Conservation (phyloP, 345 rosid species). For the Combretum micranthum region DNA sequence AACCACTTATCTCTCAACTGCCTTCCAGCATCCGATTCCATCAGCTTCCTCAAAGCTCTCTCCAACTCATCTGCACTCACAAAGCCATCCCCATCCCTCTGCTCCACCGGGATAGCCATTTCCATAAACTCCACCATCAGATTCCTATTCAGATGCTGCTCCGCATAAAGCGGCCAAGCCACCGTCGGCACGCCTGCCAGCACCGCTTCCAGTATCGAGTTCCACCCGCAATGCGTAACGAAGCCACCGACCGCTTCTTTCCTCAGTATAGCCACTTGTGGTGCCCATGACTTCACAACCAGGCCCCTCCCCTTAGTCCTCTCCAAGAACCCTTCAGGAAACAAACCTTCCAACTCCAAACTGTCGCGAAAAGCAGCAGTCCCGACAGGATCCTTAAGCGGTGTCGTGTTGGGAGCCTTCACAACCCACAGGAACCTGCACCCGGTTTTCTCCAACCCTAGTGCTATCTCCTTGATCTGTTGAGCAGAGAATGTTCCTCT, state of each 20-base stretch:
- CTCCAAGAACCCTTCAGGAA: slow-evolving; percentile 9
- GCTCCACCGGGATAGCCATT: not conserved
- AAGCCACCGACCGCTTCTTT: slow-evolving; percentile 9
- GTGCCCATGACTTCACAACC: slow-evolving; percentile 12
- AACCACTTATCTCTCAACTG: slow-evolving; percentile 7
- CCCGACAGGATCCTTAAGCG: not conserved
- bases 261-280: slow-evolving; percentile 2
- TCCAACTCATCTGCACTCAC: slow-evolving; percentile 15
- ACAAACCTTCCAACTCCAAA: not conserved
- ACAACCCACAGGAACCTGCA: slow-evolving; percentile 13
- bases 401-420: not conserved
- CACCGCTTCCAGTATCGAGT: slow-evolving; percentile 7
- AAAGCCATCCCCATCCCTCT: slow-evolving; percentile 11
- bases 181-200: not conserved
- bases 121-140: not conserved
- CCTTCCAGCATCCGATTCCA: slow-evolving; percentile 11
- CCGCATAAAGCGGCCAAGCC: slow-evolving; percentile 13
- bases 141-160: slow-evolving; percentile 9
- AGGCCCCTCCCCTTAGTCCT: slow-evolving; percentile 10
- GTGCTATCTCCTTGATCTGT: slow-evolving; percentile 12
- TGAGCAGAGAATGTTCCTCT: slow-evolving; percentile 4
- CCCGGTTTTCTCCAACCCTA: slow-evolving; percentile 11
- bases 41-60: slow-evolving; percentile 9
- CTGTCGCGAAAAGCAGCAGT: not conserved
- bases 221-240: slow-evolving; percentile 14